Conservation (phyloP, 148 eudicot genomes). For the Chenopodium quinoa region DNA sequence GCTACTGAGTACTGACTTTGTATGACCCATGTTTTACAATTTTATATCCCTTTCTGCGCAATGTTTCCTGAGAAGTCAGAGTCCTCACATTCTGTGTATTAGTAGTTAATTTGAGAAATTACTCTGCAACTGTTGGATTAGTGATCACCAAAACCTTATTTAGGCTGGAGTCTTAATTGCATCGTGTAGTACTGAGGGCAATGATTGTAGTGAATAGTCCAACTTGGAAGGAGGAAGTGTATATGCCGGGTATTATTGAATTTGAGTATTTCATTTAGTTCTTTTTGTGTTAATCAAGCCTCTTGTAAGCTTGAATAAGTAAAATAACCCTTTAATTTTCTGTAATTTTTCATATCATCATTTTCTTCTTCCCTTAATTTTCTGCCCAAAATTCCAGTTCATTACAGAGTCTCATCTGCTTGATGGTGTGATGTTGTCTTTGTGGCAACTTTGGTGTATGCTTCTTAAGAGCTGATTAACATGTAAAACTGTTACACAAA, state of each 20-base stretch:
- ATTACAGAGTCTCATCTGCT: background rate
- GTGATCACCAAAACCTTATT: background rate
- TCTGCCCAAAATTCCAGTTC: too few relatives aligned
- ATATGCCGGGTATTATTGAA: too few relatives aligned
- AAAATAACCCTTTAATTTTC: too few relatives aligned
- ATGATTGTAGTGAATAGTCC: too few relatives aligned
- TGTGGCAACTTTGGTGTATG: background rate
- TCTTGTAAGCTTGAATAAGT: too few relatives aligned
- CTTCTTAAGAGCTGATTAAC: background rate
- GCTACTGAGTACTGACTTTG: background rate
- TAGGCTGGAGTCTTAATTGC: background rate
- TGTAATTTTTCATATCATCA: too few relatives aligned
- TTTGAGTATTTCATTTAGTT: too few relatives aligned
- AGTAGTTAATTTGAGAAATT: background rate
- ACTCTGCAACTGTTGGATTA: background rate
- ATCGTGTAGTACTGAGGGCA: too few relatives aligned
- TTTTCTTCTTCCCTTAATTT: too few relatives aligned
- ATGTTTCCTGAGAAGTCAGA: background rate
- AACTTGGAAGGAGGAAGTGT: too few relatives aligned
- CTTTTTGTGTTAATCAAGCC: too few relatives aligned
- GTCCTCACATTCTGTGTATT: background rate
- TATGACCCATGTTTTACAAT: background rate
- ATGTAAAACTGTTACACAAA: background rate
- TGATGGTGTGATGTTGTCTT: background rate
- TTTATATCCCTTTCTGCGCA: background rate